Base-by-base conservation (phyloP, 371 early-diverging fungal genomes). In the Choanephora cucurbitarum region DNA sequence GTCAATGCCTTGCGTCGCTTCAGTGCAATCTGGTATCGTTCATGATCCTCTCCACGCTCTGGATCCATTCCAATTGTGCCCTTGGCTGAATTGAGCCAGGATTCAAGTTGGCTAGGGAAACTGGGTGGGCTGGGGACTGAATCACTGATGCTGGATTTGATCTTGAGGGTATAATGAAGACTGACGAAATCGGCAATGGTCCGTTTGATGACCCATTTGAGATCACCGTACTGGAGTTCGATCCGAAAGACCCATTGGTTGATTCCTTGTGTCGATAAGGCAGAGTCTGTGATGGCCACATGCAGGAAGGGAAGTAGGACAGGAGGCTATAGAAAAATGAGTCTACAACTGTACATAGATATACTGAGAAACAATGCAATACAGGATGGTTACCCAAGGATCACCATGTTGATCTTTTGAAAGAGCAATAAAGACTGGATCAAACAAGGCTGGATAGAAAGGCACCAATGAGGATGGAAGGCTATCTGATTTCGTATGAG, bases 181-280 rank as follows among this genome's bases (percentile, higher is more conserved):
- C 73, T 62, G 15, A 83, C 68, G 60, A 93, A 90, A 49, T 93
- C 92, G 47, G 79, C 67, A 24, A 87, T 77, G 5, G 82, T 77
- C 15, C 86, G 82, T 24, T 77, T 66, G 32, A 92, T 81, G 15
- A 87, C 84, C 92, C 92, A 93, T 69, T 87, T 85, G 51, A 85
- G 69, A 52, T 87, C 88, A 13, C 93, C 93, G 57, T 93, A 93
- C 55, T 87, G 82, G 40, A 91, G 64, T 65, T 89, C 88, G 22
- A 92, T 85, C 10, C 90, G 84, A 65, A 87, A 87, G 13, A 84
- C 58, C 60, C 75, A 74, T 57, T 82, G 71, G 22, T 66, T 66
- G 31, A 76, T 55, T 15, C 72, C 70, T 44, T 71, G 55, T 31
- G 67, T 75, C 22, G 64, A 58, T 1, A 73, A 33, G 50, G 78